phyloP scores from a whole-genome alignment of 1,139 yeast genomes.

The Blastobotrys arbuscula region DNA sequence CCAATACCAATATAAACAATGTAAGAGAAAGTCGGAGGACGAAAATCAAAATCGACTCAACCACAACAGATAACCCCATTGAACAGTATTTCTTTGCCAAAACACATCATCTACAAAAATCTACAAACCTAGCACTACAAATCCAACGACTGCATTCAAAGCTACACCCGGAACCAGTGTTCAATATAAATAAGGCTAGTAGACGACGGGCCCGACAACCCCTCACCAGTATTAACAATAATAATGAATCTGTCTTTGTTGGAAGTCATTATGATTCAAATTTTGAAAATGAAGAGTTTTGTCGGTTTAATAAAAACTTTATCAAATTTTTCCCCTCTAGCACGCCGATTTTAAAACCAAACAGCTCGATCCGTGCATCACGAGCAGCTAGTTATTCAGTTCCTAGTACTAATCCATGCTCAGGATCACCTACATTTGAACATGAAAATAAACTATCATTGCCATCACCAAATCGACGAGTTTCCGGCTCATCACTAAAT shows the following conservation, averaged over 20 bases:
- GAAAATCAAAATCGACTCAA: background rate
- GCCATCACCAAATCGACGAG: background rate
- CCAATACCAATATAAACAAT: too few species aligned
- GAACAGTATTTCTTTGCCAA: slow-evolving; percentile 20
- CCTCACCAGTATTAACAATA: slow-evolving; percentile 2
- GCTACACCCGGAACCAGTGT: slow-evolving; percentile 22
- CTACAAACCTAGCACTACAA: slow-evolving; percentile 15
- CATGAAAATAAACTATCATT: background rate
- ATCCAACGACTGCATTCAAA: slow-evolving; percentile 20
- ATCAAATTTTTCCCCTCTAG: slow-evolving; percentile 10
- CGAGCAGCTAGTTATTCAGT: background rate
- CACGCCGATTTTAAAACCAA: slow-evolving; percentile 12
- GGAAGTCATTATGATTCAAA: slow-evolving; percentile 13
- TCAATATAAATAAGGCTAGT: slow-evolving; percentile 15
- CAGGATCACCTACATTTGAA: background rate
- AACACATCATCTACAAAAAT: slow-evolving; percentile 11
- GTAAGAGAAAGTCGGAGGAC: background rate
- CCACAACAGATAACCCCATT: background rate
- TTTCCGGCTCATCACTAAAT: background rate
- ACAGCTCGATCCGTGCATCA: slow-evolving; percentile 9
- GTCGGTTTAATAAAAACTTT: slow-evolving; percentile 8
- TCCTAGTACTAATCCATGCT: background rate
- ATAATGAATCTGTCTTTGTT: slow-evolving; percentile 10
- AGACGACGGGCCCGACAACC: slow-evolving; percentile 7
- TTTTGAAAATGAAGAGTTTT: slow-evolving; percentile 3